Evolutionary conservation across 306 rosid species (phyloP).

Genomic region (Psophocarpus tetragonolobus): DNA sequence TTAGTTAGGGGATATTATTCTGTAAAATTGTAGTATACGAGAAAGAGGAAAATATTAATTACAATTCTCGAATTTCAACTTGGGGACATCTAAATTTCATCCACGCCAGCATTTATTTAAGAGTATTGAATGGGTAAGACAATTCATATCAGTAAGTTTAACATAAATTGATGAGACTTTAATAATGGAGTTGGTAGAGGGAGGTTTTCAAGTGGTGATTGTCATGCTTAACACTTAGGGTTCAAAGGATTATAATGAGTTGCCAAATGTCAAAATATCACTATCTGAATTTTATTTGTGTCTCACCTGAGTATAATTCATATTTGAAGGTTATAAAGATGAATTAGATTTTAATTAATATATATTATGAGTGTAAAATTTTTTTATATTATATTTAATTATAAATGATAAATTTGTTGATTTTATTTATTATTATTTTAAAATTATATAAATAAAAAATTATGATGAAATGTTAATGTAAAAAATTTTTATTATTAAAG

Average conservation of each 20-base stretch:
- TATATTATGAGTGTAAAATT: too few relatives aligned
- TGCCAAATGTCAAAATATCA: conserved; percentile 15
- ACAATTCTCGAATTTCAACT: neutral
- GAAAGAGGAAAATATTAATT: conserved; percentile 21
- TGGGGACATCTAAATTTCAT: conserved; percentile 27
- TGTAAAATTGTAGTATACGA: conserved; percentile 17
- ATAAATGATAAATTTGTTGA: too few relatives aligned
- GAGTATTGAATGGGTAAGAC: conserved; percentile 24
- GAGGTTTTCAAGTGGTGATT: conserved; percentile 20
- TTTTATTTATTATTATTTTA: too few relatives aligned
- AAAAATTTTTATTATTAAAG: too few relatives aligned
- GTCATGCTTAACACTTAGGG: conserved; percentile 28
- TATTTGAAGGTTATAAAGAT: neutral
- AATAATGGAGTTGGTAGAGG: conserved; percentile 24
- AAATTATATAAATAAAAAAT: too few relatives aligned
- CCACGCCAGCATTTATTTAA: conserved; percentile 1
- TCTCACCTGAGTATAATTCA: too few relatives aligned
- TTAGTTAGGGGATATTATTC: neutral
- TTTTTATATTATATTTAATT: too few relatives aligned
- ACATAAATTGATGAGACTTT: conserved; percentile 26
- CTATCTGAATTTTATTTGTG: neutral
- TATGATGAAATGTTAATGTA: too few relatives aligned
- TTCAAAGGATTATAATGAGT: conserved; percentile 25
- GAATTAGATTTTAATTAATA: too few relatives aligned
- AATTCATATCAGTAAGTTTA: conserved; percentile 16